Conservation (phyloP, 2,329 filamentous ascomycete species). For the Colletotrichum nymphaeae region DNA sequence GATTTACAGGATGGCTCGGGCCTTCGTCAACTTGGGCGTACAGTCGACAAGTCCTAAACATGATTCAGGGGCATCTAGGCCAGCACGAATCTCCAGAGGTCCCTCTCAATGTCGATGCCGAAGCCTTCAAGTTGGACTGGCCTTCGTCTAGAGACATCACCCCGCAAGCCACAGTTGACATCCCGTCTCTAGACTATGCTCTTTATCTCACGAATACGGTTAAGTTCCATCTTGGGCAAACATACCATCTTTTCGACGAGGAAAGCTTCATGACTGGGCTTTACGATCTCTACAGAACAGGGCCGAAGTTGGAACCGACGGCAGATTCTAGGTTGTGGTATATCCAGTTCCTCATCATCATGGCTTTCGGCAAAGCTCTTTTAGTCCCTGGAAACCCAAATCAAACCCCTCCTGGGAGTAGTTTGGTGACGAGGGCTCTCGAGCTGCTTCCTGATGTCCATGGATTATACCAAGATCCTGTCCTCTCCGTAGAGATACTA, state of each 20-base stretch:
- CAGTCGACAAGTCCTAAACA: slow-evolving; percentile 23
- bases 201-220: slow-evolving; percentile 65
- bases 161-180: background rate
- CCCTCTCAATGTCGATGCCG: slow-evolving; percentile 8
- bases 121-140: slow-evolving; percentile 13
- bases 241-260: slow-evolving; percentile 67
- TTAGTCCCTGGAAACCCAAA: slow-evolving; percentile 60
- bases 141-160: background rate
- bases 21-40: slow-evolving; percentile 31
- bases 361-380: slow-evolving; percentile 67
- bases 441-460: slow-evolving; percentile 50
- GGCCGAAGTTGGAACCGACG: slow-evolving; percentile 18
- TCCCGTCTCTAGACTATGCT: slow-evolving; percentile 44
- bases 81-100: slow-evolving; percentile 35
- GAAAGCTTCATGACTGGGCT: slow-evolving; percentile 56
- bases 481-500: slow-evolving; percentile 56
- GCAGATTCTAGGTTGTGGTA: slow-evolving; percentile 54
- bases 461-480: slow-evolving; percentile 49
- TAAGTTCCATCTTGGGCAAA: slow-evolving; percentile 65
- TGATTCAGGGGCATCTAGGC: slow-evolving; percentile 39
- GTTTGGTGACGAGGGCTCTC: slow-evolving; percentile 44
- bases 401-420: slow-evolving; percentile 48
- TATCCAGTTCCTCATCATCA: slow-evolving; percentile 63
- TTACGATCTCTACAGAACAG: slow-evolving; percentile 42
- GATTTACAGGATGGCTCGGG: slow-evolving; percentile 16